Evolutionary conservation across 495 filamentous ascomycete genomes (phyloP), one percentile per base, ranked within the genome.

Genomic region (Neurospora discreta): DNA sequence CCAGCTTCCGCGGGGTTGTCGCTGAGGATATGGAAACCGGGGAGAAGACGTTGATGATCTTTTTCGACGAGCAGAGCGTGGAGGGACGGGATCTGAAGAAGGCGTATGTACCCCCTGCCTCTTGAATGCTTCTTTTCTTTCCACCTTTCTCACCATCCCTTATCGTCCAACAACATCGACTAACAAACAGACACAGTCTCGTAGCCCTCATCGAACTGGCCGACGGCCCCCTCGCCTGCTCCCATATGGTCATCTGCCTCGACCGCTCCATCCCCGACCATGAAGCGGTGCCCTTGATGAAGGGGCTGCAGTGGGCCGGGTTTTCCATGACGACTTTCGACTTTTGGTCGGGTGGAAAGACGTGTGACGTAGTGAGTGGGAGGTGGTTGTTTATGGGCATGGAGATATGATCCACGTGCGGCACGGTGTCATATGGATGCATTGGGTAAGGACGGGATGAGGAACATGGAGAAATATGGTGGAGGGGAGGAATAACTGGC

Each of bases 161-260:
- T 16, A 68, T 39, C 39, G 15, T 30, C 70, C 38, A 71, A 67
- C 38, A 71, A 67, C 33, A n/a, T 52, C 46, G 58, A 58, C 76
- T 77, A 73, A 78, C 26, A 9, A 0, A 33, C 6, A n/a, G n/a
- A 33, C 75, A 58, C 72, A 97, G 94, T 70, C 84, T 98, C 68
- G 93, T 98, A 80, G 93, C 93, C 68, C 85, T 97, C 70, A 95
- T 97, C 75, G 94, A 98, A 83, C 86, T 98, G 46, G 93, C 92
- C 74, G 87, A 88, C 68, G 85, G 89, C 44, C 86, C 85, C 69
- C 89, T 97, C 77, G 87, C 81, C 72, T 96, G 94, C 79, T 87
- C 89, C 23, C 88, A 90, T 75, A 88, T 97, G 67, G 87, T 97
- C 43, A 89, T 93, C 75, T 94, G 92, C 79, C 84, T 97, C 67